These are phyloP conservation scores for Apiospora pterosperma DNA, from an alignment of 2,329 filamentous ascomycete species.

Conservation along the genomic window DNA sequence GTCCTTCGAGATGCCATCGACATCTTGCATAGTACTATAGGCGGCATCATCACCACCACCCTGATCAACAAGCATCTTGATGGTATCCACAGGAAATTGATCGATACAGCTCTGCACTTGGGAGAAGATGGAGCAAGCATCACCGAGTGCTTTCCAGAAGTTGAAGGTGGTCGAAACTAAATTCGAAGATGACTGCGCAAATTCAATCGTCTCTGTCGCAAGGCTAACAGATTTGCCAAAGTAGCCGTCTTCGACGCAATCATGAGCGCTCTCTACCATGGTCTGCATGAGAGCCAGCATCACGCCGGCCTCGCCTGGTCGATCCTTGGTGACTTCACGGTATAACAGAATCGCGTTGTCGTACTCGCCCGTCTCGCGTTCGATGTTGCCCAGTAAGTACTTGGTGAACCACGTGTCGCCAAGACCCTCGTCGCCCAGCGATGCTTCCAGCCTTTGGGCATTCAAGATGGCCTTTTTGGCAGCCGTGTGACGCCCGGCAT, in stretches of 20 bases:
- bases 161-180: conserved; percentile 76
- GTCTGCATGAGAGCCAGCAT: conserved; percentile 85
- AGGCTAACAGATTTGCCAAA: conserved; percentile 79
- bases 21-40: conserved; percentile 61
- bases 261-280: conserved; percentile 75
- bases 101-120: conserved; percentile 66
- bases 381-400: conserved; percentile 95
- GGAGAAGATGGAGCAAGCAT: conserved; percentile 82
- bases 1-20: conserved; percentile 60
- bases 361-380: conserved; percentile 86
- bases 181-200: conserved; percentile 60
- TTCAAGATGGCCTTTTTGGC: conserved; percentile 87
- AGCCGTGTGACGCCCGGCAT: conserved; percentile 89
- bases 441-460: conserved; percentile 71
- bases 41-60: conserved; percentile 46
- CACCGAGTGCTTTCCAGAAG: conserved; percentile 88
- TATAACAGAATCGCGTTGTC: conserved; percentile 80
- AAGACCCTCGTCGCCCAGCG: conserved; percentile 47
- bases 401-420: conserved; percentile 90
- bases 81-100: conserved; percentile 57
- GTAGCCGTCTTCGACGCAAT: conserved; percentile 74
- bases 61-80: conserved; percentile 57
- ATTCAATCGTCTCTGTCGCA: conserved; percentile 64
- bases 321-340: conserved; percentile 63
- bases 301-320: conserved; percentile 78